These are phyloP conservation scores for Flammula alnicola DNA, from an alignment of 1,284 basidiomycete genomes.

Conservation along the genomic window DNA sequence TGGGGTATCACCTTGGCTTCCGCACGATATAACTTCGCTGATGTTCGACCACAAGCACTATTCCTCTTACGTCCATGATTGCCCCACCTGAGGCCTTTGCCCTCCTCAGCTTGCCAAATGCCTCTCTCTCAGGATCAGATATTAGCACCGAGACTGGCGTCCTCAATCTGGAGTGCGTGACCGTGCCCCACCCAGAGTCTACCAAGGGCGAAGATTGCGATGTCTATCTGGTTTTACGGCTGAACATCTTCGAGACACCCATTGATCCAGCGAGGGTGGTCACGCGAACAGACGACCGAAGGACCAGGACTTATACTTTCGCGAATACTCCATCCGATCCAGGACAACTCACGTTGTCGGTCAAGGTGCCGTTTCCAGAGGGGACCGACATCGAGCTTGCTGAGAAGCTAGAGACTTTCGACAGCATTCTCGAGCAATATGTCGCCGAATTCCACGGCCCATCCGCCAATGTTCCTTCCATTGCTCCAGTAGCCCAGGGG, in stretches of 20 bases:
- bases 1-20: too few species aligned
- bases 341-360: conserved; percentile 39
- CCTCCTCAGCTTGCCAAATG: conserved; percentile 56
- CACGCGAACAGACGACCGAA: conserved; percentile 39
- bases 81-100: conserved; percentile 51
- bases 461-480: too few species aligned
- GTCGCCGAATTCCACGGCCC: conserved; percentile 44
- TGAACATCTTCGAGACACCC: conserved; percentile 62
- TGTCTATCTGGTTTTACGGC: conserved; percentile 63
- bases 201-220: conserved; percentile 41
- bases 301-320: conserved; percentile 52
- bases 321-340: conserved; percentile 38
- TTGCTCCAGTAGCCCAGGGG: too few species aligned
- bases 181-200: conserved; percentile 41
- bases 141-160: conserved; percentile 42
- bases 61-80: conserved; percentile 25
- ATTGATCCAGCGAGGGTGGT: conserved; percentile 58
- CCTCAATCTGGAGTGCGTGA: conserved; percentile 61
- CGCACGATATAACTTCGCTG: background rate
- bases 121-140: conserved; percentile 40
- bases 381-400: conserved; percentile 41
- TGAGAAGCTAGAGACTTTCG: conserved; percentile 73
- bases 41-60: background rate
- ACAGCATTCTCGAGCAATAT: conserved; percentile 73
- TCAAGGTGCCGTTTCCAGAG: conserved; percentile 30